These are phyloP conservation scores for Violaceomyces palustris DNA, from an alignment of 1,284 basidiomycete species.

Conservation along the genomic window DNA sequence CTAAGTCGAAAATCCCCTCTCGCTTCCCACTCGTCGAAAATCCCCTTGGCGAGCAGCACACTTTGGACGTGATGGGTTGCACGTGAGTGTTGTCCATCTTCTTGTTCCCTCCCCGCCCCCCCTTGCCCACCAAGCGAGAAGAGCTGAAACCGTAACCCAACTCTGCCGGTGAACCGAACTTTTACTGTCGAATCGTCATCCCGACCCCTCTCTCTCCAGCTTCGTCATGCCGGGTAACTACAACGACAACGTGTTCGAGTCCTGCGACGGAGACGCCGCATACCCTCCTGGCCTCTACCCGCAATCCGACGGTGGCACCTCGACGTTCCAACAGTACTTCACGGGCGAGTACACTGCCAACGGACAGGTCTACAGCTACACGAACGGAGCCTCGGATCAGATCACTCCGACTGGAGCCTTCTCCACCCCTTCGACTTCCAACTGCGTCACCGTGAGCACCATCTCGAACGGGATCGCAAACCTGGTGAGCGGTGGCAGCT, in stretches of 20 bases:
- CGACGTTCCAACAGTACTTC: constrained; percentile 45
- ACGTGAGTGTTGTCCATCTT: too few relatives aligned
- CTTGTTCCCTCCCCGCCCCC: too few relatives aligned
- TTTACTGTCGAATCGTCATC: too few relatives aligned
- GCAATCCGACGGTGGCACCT: constrained; percentile 27
- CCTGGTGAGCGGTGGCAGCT: constrained; percentile 7
- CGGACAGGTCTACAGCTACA: constrained; percentile 31
- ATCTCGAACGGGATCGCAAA: constrained; percentile 40
- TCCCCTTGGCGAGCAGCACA: too few relatives aligned
- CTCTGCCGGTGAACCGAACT: too few relatives aligned
- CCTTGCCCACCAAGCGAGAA: too few relatives aligned
- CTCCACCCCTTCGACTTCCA: constrained; percentile 39
- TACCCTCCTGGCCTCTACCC: constrained; percentile 48
- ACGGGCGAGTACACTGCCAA: constrained; percentile 30
- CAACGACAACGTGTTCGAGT: constrained; percentile 38
- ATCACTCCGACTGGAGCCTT: constrained; percentile 38
- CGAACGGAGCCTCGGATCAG: constrained; percentile 39
- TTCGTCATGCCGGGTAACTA: constrained; percentile 54
- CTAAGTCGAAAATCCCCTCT: too few relatives aligned
- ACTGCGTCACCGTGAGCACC: constrained; percentile 26
- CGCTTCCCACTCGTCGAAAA: too few relatives aligned
- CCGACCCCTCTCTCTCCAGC: too few relatives aligned
- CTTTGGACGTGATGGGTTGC: constrained; percentile 49
- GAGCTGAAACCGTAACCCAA: too few relatives aligned
- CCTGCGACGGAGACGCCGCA: constrained; percentile 48